Conservation (phyloP, 2,329 filamentous ascomycete species). For the Coleophoma eucalyptorum region DNA sequence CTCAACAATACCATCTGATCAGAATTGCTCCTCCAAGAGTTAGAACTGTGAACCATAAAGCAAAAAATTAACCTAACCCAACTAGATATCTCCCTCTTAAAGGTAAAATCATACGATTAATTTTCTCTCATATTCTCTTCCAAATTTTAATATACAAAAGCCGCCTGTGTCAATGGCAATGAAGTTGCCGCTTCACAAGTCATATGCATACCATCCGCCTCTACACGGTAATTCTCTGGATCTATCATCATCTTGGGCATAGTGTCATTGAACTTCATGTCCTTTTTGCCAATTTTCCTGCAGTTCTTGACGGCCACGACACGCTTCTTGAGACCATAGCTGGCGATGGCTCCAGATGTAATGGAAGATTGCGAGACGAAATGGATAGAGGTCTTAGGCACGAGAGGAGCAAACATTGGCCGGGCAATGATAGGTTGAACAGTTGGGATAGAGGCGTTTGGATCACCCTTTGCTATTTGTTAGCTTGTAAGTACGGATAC, state of each 20-base stretch:
- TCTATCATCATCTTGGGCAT: constrained; percentile 90
- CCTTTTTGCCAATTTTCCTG: constrained; percentile 69
- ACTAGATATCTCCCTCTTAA: no score
- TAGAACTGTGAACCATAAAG: no score
- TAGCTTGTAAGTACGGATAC: neutral
- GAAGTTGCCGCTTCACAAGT: constrained; percentile 66
- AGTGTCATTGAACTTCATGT: constrained; percentile 86
- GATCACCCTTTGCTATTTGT: constrained; percentile 56
- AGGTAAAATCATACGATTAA: no score
- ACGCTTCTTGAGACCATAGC: constrained; percentile 74
- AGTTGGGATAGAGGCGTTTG: constrained; percentile 82
- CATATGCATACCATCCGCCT: constrained; percentile 76
- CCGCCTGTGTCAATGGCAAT: constrained; percentile 74
- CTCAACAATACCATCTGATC: no score
- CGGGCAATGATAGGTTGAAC: constrained; percentile 81
- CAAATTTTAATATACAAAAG: constrained; percentile 63
- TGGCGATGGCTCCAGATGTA: constrained; percentile 59
- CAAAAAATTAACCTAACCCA: no score
- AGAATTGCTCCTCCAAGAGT: no score
- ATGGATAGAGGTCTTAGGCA: constrained; percentile 70
- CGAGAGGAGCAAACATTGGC: constrained; percentile 78
- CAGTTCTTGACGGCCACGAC: constrained; percentile 78
- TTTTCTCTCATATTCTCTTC: no score
- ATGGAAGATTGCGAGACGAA: constrained; percentile 79
- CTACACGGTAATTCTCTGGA: constrained; percentile 83